These are phyloP conservation scores for Lasiosphaeris hirsuta DNA, from an alignment of 495 filamentous ascomycete genomes.

Conservation along the genomic window DNA sequence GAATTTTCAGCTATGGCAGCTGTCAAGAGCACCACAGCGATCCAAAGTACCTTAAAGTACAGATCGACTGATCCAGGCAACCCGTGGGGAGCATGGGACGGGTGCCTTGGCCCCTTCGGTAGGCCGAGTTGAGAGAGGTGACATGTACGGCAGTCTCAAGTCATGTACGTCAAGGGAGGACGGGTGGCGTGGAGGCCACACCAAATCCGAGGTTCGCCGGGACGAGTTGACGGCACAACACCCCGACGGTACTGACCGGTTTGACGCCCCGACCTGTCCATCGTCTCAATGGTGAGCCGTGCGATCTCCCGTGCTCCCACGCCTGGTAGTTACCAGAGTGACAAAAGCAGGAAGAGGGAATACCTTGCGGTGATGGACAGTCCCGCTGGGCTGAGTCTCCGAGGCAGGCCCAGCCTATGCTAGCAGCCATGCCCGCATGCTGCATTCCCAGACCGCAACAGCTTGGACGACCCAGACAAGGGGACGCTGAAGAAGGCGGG, in stretches of 20 bases:
- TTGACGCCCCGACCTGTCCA: not conserved
- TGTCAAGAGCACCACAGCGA: constrained; percentile 13
- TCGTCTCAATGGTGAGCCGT: not conserved
- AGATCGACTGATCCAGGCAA: constrained; percentile 2
- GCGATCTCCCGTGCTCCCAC: not conserved
- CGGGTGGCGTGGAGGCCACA: constrained; percentile 17
- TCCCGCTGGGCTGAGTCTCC: constrained; percentile 4
- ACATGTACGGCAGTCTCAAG: constrained; percentile 18
- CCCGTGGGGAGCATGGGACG: constrained; percentile 2
- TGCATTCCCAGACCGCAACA: constrained; percentile 6
- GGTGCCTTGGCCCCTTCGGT: constrained; percentile 15
- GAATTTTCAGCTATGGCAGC: constrained; percentile 15
- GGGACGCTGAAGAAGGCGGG: constrained; percentile 18
- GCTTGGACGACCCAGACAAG: constrained; percentile 5
- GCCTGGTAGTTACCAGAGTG: not conserved
- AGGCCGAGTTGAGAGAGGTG: constrained; percentile 11
- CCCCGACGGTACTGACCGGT: not conserved
- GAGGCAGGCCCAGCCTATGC: constrained; percentile 7
- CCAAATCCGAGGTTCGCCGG: constrained; percentile 13
- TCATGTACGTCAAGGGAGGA: constrained; percentile 27
- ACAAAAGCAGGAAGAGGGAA: not conserved
- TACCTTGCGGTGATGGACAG: not conserved
- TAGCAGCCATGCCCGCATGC: constrained; percentile 4
- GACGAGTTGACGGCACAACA: constrained; percentile 12
- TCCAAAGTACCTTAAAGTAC: constrained; percentile 13